These are phyloP conservation scores for Pochonia chlamydosporia DNA, from an alignment of 2,329 filamentous ascomycete genomes.

Conservation along the genomic window DNA sequence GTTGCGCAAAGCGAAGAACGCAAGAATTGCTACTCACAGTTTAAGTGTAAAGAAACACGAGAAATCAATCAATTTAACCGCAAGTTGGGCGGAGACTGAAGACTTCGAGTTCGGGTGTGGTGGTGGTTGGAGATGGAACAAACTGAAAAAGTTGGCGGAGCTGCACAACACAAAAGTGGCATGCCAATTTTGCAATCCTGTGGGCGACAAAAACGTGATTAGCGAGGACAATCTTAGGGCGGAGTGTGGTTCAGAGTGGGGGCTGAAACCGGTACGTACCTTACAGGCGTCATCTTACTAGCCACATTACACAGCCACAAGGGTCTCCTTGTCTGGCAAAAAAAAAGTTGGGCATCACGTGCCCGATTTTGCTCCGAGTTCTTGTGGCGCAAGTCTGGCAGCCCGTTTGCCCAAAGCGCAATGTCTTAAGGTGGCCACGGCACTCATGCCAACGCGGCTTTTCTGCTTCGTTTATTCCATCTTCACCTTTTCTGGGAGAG, in stretches of 20 bases:
- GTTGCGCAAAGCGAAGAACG: neutral
- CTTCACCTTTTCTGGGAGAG: neutral
- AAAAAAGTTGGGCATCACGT: neutral
- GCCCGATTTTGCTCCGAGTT: neutral
- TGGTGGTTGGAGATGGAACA: constrained; percentile 21
- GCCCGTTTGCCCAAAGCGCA: neutral
- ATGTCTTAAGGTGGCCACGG: constrained; percentile 1
- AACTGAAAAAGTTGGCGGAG: constrained; percentile 24
- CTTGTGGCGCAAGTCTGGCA: constrained; percentile 8
- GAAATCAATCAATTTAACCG: constrained; percentile 99
- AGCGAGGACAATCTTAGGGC: constrained; percentile 22
- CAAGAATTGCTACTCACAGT: no score
- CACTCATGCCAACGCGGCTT: neutral
- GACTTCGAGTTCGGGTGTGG: constrained; percentile 75
- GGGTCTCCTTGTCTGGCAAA: no score
- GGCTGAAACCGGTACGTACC: neutral
- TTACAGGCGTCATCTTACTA: neutral
- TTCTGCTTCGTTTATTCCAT: neutral
- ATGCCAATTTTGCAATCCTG: constrained; percentile 24
- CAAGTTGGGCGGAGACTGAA: constrained; percentile 96
- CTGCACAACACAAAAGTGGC: constrained; percentile 15
- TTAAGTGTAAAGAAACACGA: constrained; percentile 60
- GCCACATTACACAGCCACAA: neutral
- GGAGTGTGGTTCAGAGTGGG: constrained; percentile 2
- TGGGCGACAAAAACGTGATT: constrained; percentile 24